Evolutionary conservation across 1,284 basidiomycete species (phyloP).

Genomic region (Polyporus tsugae): DNA sequence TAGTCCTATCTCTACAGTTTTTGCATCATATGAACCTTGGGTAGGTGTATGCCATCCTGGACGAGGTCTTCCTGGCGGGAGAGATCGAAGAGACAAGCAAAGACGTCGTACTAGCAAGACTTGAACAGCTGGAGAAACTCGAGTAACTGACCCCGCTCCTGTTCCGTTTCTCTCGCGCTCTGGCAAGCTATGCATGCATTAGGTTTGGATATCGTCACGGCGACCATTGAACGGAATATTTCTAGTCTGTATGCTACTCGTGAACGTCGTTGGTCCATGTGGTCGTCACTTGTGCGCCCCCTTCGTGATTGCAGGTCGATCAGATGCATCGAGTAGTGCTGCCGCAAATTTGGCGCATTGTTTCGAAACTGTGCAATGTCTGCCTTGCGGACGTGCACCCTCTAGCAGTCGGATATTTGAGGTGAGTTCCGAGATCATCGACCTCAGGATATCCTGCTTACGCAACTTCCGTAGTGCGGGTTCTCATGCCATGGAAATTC

Average conservation of each 20-base stretch:
- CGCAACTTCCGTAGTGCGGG: background rate
- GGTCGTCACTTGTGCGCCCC: background rate
- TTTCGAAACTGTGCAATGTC: too few relatives aligned
- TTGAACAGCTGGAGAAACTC: constrained; percentile 92
- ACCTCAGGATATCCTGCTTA: background rate
- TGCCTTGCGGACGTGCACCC: too few relatives aligned
- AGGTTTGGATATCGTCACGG: background rate
- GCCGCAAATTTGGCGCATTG: too few relatives aligned
- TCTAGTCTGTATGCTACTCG: background rate
- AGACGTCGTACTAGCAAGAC: constrained; percentile 88
- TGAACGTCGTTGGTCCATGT: background rate
- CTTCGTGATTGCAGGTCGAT: background rate
- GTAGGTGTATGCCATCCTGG: constrained; percentile 95
- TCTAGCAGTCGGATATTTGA: too few relatives aligned
- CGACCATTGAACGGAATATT: background rate
- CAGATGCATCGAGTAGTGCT: background rate
- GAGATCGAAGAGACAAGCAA: constrained; percentile 99
- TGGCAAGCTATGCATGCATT: background rate
- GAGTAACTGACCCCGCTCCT: constrained; percentile 58
- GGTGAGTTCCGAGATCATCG: too few relatives aligned
- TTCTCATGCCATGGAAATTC: background rate
- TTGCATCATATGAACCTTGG: background rate
- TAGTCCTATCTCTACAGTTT: constrained; percentile 16
- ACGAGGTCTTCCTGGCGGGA: constrained; percentile 98
- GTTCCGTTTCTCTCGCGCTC: constrained; percentile 2